phyloP scores from a whole-genome alignment of 1,284 basidiomycete genomes.

The Ustilago shanxiensis region DNA sequence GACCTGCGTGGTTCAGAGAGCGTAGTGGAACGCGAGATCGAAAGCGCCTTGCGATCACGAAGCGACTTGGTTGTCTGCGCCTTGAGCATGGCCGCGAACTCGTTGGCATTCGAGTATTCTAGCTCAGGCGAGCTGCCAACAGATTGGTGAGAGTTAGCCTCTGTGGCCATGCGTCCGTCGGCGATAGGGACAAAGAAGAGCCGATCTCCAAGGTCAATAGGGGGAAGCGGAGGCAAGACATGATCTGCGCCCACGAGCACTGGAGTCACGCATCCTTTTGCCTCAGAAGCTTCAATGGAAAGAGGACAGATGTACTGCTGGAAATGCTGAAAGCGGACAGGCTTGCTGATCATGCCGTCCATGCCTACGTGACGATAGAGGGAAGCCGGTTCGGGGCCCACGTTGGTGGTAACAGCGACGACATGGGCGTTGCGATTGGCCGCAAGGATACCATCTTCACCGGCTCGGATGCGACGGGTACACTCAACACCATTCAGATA shows the following conservation, averaged over 20 bases:
- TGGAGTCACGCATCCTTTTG: conserved; percentile 26
- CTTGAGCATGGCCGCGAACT: conserved; percentile 55
- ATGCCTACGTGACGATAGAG: conserved; percentile 55
- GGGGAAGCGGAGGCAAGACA: conserved; percentile 51
- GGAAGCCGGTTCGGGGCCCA: conserved; percentile 47
- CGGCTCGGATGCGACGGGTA: conserved; percentile 54
- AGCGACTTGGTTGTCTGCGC: conserved; percentile 55
- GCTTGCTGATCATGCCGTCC: conserved; percentile 63
- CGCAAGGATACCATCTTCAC: conserved; percentile 54
- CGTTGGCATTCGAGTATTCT: conserved; percentile 27
- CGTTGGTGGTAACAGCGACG: conserved; percentile 59
- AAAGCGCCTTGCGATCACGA: conserved; percentile 43
- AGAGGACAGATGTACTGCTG: conserved; percentile 52
- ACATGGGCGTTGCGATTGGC: conserved; percentile 51
- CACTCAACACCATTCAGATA: conserved; percentile 59
- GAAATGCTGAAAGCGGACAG: conserved; percentile 52
- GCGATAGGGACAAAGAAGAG: conserved; percentile 48
- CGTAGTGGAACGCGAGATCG: conserved; percentile 41
- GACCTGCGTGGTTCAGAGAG: conserved; percentile 43
- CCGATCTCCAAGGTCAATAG: conserved; percentile 34
- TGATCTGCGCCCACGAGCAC: conserved; percentile 25
- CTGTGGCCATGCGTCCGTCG: conserved; percentile 20
- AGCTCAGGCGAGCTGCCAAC: conserved; percentile 22
- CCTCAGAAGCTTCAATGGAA: conserved; percentile 36
- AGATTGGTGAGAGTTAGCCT: conserved; percentile 5